phyloP scores from a whole-genome alignment of 2,329 filamentous ascomycete genomes.

The Colletotrichum tropicale region DNA sequence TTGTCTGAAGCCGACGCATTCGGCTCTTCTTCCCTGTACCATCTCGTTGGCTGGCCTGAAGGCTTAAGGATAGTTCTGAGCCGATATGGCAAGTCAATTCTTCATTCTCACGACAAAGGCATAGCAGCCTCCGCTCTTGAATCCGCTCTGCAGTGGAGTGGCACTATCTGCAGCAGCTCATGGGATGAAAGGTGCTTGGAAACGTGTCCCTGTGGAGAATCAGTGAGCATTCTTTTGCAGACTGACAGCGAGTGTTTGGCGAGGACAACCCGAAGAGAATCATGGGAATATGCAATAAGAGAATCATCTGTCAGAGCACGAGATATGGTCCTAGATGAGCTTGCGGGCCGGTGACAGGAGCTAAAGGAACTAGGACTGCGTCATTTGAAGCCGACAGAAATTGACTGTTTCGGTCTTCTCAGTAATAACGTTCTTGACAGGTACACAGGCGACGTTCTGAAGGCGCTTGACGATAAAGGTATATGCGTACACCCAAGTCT shows the following conservation, averaged over 20 bases:
- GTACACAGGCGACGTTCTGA: background rate
- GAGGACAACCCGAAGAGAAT: rapidly evolving
- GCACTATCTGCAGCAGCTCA: rapidly evolving
- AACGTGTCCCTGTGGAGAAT: background rate
- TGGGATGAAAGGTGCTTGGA: rapidly evolving
- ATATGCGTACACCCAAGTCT: background rate
- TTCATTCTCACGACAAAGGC: background rate
- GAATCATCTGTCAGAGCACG: background rate
- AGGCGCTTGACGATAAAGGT: background rate
- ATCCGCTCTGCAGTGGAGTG: background rate
- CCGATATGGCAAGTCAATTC: background rate
- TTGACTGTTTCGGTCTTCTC: background rate
- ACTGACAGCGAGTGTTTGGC: background rate
- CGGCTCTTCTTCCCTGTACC: background rate
- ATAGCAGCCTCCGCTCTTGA: rapidly evolving
- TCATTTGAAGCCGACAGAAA: background rate
- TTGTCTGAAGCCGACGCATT: background rate
- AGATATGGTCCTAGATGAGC: background rate
- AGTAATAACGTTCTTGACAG: background rate
- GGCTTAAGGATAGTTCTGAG: background rate
- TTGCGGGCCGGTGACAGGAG: background rate
- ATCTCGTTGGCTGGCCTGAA: background rate
- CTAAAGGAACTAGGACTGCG: background rate
- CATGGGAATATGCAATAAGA: rapidly evolving
- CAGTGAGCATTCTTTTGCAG: background rate